A percentile compares a stretch with the other conserved stretches of the same genome.
phyloP scores from a whole-genome alignment of 202 grass and related monocot species.

The Zizania palustris region DNA sequence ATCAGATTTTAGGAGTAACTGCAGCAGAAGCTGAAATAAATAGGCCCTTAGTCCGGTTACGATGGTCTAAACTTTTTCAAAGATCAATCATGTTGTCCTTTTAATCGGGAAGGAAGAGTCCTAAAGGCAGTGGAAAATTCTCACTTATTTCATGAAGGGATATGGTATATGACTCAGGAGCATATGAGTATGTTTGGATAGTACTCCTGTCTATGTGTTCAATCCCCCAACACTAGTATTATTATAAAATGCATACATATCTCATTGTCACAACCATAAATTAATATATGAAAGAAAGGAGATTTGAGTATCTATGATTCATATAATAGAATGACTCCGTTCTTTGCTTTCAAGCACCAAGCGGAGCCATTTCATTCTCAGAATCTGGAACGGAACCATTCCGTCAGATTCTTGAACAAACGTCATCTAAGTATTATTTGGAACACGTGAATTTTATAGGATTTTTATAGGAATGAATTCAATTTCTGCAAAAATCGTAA shows the following conservation, averaged over 20 bases:
- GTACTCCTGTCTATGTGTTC: background rate
- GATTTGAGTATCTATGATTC: background rate
- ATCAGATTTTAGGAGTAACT: too few relatives aligned
- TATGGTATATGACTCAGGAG: background rate
- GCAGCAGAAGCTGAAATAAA: too few relatives aligned
- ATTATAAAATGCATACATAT: background rate
- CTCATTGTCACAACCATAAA: background rate
- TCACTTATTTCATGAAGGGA: background rate
- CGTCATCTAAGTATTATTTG: too few relatives aligned
- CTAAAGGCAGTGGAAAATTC: background rate
- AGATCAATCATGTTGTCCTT: background rate
- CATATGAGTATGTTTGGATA: background rate
- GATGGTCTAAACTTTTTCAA: background rate
- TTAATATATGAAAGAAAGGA: background rate
- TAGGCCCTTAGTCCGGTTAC: background rate
- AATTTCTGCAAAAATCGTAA: too few relatives aligned
- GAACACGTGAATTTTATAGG: too few relatives aligned
- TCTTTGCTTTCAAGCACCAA: too few relatives aligned
- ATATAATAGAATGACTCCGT: too few relatives aligned
- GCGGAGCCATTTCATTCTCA: too few relatives aligned
- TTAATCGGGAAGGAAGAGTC: background rate
- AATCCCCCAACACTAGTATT: background rate
- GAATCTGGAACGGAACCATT: too few relatives aligned
- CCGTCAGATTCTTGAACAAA: too few relatives aligned
- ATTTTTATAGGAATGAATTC: too few relatives aligned